A percentile compares a stretch with the other conserved stretches of the same genome.
These are phyloP conservation scores for Vigna nakashimae DNA, from an alignment of 306 rosid species.

Conservation along the genomic window DNA sequence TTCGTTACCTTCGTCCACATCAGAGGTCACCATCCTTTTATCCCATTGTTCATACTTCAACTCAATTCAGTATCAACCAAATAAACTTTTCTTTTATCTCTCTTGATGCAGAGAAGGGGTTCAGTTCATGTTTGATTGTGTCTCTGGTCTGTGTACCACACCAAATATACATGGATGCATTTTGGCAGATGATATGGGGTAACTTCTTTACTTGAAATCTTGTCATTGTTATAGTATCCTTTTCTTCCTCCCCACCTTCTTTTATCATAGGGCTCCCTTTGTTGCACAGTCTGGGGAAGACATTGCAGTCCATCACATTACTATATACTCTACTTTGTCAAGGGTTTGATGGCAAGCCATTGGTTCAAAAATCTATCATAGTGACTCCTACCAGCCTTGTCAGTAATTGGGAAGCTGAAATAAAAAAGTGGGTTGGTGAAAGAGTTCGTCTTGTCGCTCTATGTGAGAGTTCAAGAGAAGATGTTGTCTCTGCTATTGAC, in stretches of 20 bases:
- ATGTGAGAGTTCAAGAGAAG: slow-evolving; percentile 87
- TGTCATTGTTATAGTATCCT: not conserved
- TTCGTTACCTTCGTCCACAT: slow-evolving; percentile 89
- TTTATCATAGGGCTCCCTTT: slow-evolving; percentile 27
- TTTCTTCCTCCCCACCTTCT: slow-evolving; percentile 8
- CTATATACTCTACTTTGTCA: slow-evolving; percentile 88
- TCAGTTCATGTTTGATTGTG: slow-evolving; percentile 97
- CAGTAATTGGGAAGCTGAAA: slow-evolving; percentile 98
- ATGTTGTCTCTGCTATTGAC: slow-evolving; percentile 83
- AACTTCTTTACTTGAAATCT: slow-evolving; percentile 21
- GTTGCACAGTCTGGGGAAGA: slow-evolving; percentile 90
- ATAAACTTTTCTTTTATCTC: slow-evolving; percentile 26
- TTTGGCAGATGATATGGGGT: slow-evolving; percentile 99
- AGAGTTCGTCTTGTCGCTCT: slow-evolving; percentile 81
- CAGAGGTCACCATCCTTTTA: slow-evolving; percentile 58
- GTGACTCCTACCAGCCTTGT: slow-evolving; percentile 99
- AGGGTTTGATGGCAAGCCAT: slow-evolving; percentile 89
- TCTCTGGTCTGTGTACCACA: slow-evolving; percentile 64
- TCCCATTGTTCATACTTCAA: not conserved
- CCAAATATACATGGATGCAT: slow-evolving; percentile 85
- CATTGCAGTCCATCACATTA: slow-evolving; percentile 93
- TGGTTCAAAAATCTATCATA: slow-evolving; percentile 84
- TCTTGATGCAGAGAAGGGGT: slow-evolving; percentile 86
- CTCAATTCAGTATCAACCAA: not conserved
- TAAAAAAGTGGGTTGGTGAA: slow-evolving; percentile 88